phyloP scores from a whole-genome alignment of 805 yeast genomes.

The Hanseniaspora singularis region DNA sequence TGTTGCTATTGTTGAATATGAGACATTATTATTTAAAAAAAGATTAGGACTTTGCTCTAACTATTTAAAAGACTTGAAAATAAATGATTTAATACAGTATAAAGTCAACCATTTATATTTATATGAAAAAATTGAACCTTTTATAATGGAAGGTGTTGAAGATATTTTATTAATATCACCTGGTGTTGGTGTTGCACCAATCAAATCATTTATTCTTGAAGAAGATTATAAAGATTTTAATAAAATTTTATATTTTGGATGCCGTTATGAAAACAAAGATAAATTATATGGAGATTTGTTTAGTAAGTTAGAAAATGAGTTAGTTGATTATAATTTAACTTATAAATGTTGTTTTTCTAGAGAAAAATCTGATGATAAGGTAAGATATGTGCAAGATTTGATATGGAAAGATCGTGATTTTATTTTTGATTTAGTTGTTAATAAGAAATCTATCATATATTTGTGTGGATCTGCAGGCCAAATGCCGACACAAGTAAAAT shows the following conservation, averaged over 20 bases:
- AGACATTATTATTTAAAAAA: constrained; percentile 61
- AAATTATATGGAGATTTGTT: constrained; percentile 51
- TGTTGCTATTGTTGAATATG: constrained; percentile 76
- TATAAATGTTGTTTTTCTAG: constrained; percentile 37
- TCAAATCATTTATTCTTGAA: constrained; percentile 53
- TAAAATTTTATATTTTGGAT: constrained; percentile 53
- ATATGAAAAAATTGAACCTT: constrained; percentile 31
- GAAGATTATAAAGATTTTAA: constrained; percentile 26
- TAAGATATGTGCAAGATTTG: constrained; percentile 67
- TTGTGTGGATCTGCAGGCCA: constrained; percentile 89
- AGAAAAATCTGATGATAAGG: constrained; percentile 30
- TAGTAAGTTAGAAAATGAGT: constrained; percentile 29
- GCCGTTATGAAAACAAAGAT: constrained; percentile 54
- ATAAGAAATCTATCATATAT: constrained; percentile 51
- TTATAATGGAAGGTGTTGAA: constrained; percentile 8
- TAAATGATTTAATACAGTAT: constrained; percentile 36
- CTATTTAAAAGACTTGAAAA: constrained; percentile 46
- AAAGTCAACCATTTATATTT: constrained; percentile 36
- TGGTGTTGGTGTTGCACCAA: constrained; percentile 95
- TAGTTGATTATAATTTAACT: constrained; percentile 32
- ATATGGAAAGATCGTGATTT: constrained; percentile 40
- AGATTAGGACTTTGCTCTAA: constrained; percentile 75
- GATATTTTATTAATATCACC: constrained; percentile 63
- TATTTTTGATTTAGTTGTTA: constrained; percentile 42
- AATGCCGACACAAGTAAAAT: constrained; percentile 81